Base-by-base conservation (phyloP, 805 yeast species). In the Wickerhamiella allomyrinae region DNA sequence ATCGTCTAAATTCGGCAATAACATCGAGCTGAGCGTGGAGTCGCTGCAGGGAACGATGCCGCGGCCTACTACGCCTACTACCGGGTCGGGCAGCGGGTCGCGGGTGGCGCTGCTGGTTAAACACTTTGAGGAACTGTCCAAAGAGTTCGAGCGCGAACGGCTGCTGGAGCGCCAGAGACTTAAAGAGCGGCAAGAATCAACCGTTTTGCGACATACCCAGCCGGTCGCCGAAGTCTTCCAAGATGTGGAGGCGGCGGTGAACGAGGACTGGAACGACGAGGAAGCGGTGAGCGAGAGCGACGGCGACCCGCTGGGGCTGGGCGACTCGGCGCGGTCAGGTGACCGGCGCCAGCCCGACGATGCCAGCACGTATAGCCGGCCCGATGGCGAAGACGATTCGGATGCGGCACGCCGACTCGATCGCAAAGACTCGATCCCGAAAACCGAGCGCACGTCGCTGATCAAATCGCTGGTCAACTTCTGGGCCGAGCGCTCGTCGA, bases 401-500 rank as follows among this genome's bases (percentile, higher is more conserved):
- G 20, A 22, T 1, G 46, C 42, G 24, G 13, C 34, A 13, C 20
- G 21, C 13, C 20, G 34, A 5, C n/a, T 17, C 21, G 10, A 21
- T 21, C 21, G 34, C 5, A 20, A 21, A 3, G 34, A 31, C 21
- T 24, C 34, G 21, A n/a, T 36, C 13, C 39, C 39, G 11, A 21
- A 20, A 9, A 20, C 24, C 5, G 39, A 87, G 54, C 74, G 75
- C 49, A 73, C 77, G 19, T 79, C 95, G 1, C 60, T 91, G 27
- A 72, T 91, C 64, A 84, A 82, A 52, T 76, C 94, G 0, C 65
- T 93, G 43, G 74, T 94, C 0, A 84, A 78, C 52, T 91, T 91
- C 60, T 91, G 97, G 97, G 96, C 96, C 1, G 97, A 91, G 61
- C 67, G 98, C 53, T 83, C 97, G 1, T 91, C 96, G 0, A 79